A percentile compares a stretch with the other conserved stretches of the same genome.
Evolutionary conservation across 257 asterid genomes (phyloP).

Genomic region (Nicotiana noctiflora): DNA sequence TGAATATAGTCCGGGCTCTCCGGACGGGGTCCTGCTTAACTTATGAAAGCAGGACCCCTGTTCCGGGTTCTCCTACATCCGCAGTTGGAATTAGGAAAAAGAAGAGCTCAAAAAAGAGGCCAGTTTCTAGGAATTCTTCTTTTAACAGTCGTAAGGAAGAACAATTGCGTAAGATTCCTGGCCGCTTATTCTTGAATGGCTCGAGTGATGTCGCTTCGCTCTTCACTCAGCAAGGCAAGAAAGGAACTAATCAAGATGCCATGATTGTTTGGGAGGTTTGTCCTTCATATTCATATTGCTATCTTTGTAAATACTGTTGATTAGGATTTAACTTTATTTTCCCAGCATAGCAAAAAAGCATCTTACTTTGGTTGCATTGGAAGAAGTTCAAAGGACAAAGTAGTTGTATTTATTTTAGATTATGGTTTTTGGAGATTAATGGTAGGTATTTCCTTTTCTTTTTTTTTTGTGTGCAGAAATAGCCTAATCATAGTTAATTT

Average conservation of each 20-base stretch:
- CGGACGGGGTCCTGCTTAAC: constrained; percentile 98
- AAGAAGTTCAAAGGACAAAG: not conserved
- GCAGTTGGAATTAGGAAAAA: constrained; percentile 33
- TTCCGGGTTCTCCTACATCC: constrained; percentile 53
- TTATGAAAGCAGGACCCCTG: constrained; percentile 77
- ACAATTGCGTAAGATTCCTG: constrained; percentile 59
- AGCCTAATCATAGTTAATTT: not conserved
- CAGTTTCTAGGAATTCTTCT: constrained; percentile 59
- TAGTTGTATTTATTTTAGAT: not conserved
- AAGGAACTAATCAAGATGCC: constrained; percentile 95
- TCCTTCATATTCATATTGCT: constrained; percentile 7
- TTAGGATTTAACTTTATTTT: not conserved
- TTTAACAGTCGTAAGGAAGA: constrained; percentile 58
- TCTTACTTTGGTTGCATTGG: too few relatives aligned
- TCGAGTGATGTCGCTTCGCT: constrained; percentile 72
- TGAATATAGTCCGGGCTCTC: constrained; percentile 83
- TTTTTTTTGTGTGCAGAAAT: not conserved
- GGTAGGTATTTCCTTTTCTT: not conserved
- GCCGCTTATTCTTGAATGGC: constrained; percentile 78
- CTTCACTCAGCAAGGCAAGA: constrained; percentile 82
- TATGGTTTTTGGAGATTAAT: not conserved
- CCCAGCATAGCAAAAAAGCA: not conserved
- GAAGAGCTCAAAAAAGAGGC: constrained; percentile 37
- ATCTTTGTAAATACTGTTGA: not conserved
- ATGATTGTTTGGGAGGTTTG: constrained; percentile 97